Evolutionary conservation across 2,329 filamentous ascomycete genomes (phyloP), one percentile per base, ranked within the genome.

Genomic region (Aspergillus intermedius): DNA sequence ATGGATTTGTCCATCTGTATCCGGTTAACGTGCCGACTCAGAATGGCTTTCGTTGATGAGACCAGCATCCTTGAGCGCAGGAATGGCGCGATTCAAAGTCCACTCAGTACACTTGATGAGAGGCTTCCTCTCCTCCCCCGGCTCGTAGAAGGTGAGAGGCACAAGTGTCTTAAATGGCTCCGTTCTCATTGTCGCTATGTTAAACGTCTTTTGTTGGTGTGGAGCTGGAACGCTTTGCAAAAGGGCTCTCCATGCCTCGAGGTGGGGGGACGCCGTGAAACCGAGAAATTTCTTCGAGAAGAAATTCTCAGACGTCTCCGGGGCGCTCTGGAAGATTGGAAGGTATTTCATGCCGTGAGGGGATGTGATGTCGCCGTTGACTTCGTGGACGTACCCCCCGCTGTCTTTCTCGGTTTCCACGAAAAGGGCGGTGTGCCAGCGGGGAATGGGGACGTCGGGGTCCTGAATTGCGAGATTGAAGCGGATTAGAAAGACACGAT

Each of bases 41-140:
- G 10, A 12, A 10, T 28, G 25, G 25, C 25, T 28, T 28, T 28
- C 25, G 4, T 28, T 28, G 25, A 42, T 25, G 23, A 43, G 41
- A 13, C 23, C 41, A 5, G 10, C 22, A 3, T 8, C 21, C 23
- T 25, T 51, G 12, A 54, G 43, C 12, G 40, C 47, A n/a, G 54
- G 54, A 23, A 54, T 34, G 6, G 52, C 54, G 10, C 34, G 23
- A 8, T 52, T 39, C 22, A 52, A 9, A 4, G 50, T 52, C 54
- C 54, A 55, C 42, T 55, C 54, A 0, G 54, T 52, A 37, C 54
- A 55, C 25, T 54, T 54, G 3, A 49, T 23, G 37, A 54, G 45
- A 6, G 43, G 41, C 22, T 19, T 25, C 15, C 46, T 42, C 3
- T 10, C 21, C n/a, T 51, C 50, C 2, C 44, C 48, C 2, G 22